A percentile compares a stretch with the other conserved stretches of the same genome.
phyloP scores from a whole-genome alignment of 2,329 filamentous ascomycete genomes.

The Cladosporium colombiae region DNA sequence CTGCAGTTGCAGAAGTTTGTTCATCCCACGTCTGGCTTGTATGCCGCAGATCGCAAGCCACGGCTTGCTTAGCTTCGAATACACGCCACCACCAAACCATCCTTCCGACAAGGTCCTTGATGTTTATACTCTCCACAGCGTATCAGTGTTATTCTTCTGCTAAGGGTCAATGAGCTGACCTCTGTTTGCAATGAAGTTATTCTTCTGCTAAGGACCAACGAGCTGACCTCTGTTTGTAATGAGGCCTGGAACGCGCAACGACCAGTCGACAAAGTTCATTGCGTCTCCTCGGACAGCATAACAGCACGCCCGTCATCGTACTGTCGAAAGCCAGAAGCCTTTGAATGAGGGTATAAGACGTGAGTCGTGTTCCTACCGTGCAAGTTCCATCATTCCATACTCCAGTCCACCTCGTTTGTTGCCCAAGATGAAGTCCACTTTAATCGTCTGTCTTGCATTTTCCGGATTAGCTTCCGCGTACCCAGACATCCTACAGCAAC shows the following conservation, averaged over 20 bases:
- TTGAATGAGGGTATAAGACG: not conserved
- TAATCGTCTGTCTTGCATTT: slow-evolving; percentile 22
- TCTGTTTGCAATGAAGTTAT: not conserved
- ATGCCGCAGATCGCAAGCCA: not conserved
- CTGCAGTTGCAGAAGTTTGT: not conserved
- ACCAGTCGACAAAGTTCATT: not conserved
- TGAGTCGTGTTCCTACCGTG: not conserved
- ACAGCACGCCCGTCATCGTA: not conserved
- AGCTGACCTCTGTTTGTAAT: not conserved
- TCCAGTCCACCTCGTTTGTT: not conserved
- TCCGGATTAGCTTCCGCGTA: slow-evolving; percentile 24
- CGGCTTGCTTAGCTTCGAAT: not conserved
- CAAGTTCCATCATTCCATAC: too few species aligned
- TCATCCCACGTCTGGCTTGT: not conserved
- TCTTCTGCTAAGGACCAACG: not conserved
- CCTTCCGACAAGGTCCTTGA: not conserved
- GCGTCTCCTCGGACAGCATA: not conserved
- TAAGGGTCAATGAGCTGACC: not conserved
- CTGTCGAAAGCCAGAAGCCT: too few species aligned
- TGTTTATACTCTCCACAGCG: not conserved
- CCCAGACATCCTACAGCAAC: slow-evolving; percentile 25
- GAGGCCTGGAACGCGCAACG: not conserved
- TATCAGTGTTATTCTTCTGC: not conserved
- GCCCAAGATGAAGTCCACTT: slow-evolving; percentile 20
- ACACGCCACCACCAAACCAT: not conserved